phyloP scores from a whole-genome alignment of 2,329 filamentous ascomycete genomes.

The Aspergillus melleus region DNA sequence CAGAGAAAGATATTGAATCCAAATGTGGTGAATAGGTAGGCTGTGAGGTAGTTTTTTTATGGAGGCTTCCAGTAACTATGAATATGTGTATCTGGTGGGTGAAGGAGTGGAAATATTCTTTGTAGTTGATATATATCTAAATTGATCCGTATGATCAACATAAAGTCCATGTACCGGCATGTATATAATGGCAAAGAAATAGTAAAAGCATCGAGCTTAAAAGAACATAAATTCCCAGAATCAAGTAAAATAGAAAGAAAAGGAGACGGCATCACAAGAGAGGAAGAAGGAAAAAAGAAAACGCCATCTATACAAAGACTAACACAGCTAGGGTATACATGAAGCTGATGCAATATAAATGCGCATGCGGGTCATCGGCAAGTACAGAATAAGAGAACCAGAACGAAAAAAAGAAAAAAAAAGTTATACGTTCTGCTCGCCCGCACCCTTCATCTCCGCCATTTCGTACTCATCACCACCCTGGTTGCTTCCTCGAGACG shows the following conservation, averaged over 20 bases:
- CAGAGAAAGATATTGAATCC: too few species aligned
- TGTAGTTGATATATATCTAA: too few species aligned
- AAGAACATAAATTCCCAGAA: neutral
- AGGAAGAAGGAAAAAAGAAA: neutral
- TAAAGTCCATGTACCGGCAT: neutral
- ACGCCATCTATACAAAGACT: constrained; percentile 2
- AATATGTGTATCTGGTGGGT: too few species aligned
- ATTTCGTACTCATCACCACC: constrained; percentile 35
- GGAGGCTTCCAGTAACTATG: too few species aligned
- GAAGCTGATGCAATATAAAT: neutral
- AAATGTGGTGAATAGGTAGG: too few species aligned
- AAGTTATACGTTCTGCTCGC: constrained; percentile 32
- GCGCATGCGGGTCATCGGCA: neutral
- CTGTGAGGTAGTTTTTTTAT: too few species aligned
- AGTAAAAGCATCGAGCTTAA: neutral
- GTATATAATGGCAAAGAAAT: neutral
- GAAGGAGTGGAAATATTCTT: too few species aligned
- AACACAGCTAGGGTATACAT: neutral
- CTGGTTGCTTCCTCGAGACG: constrained; percentile 30
- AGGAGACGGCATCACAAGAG: neutral
- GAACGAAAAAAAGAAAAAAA: constrained; percentile 3
- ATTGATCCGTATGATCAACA: too few species aligned
- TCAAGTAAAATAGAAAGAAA: neutral
- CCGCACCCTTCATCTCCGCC: constrained; percentile 32
- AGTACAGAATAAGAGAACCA: constrained; percentile 3